Conservation (phyloP, 2,329 filamentous ascomycete genomes). For the Hypomyces rosellus region DNA sequence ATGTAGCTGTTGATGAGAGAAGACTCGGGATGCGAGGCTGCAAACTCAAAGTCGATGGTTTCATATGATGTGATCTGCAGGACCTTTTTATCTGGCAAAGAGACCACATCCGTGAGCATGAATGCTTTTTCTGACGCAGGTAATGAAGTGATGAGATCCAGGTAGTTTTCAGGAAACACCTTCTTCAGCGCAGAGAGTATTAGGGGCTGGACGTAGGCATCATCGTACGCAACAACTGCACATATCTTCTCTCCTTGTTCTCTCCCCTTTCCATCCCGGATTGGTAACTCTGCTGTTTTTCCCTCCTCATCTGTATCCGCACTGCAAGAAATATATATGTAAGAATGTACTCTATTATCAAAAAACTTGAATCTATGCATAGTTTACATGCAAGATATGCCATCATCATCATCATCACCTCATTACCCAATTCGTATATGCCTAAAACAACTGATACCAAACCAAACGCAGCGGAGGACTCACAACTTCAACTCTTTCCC, state of each 20-base stretch:
- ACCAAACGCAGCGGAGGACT: slow-evolving; percentile 41
- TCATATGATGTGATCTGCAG: slow-evolving; percentile 87
- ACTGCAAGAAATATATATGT: slow-evolving; percentile 25
- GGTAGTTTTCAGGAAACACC: slow-evolving; percentile 48
- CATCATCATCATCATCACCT: slow-evolving; percentile 15
- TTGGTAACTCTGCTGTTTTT: slow-evolving; percentile 12
- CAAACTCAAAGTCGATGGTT: slow-evolving; percentile 73
- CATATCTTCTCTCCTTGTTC: slow-evolving; percentile 32
- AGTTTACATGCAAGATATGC: slow-evolving; percentile 24
- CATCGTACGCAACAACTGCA: slow-evolving; percentile 77
- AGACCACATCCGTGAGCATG: slow-evolving; percentile 31
- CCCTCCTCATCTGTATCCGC: slow-evolving; percentile 1
- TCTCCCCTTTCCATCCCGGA: slow-evolving; percentile 16
- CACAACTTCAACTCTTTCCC: slow-evolving; percentile 75
- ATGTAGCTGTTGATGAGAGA: slow-evolving; percentile 82
- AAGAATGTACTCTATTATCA: slow-evolving; percentile 31
- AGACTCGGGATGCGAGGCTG: slow-evolving; percentile 53
- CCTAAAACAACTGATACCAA: slow-evolving; percentile 17
- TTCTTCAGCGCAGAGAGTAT: slow-evolving; percentile 65
- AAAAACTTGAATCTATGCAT: slow-evolving; percentile 12
- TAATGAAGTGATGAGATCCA: slow-evolving; percentile 45
- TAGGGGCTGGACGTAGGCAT: slow-evolving; percentile 82
- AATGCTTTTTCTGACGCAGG: slow-evolving; percentile 25
- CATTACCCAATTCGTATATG: slow-evolving; percentile 12
- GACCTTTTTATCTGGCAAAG: slow-evolving; percentile 36